phyloP scores from a whole-genome alignment of 345 rosid genomes.

The Gynandropsis gynandra region DNA sequence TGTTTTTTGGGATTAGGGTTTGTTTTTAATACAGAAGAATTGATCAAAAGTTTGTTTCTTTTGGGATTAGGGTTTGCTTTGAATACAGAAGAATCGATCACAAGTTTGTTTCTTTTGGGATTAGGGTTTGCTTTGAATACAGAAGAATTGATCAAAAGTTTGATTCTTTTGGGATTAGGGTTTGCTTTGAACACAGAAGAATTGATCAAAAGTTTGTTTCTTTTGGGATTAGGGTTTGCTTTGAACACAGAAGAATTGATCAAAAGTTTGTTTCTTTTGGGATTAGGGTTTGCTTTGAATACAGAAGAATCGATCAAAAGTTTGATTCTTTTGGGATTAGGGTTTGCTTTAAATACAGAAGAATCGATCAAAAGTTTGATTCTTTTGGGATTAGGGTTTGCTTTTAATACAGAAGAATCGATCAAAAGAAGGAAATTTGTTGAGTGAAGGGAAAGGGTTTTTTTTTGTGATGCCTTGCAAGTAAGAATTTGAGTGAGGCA shows the following conservation, averaged over 20 bases:
- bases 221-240: constrained; percentile 4
- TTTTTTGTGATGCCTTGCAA: constrained; percentile 47
- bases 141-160: constrained; percentile 11
- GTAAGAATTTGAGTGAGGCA: constrained; percentile 30
- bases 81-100: not conserved
- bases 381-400: too few species aligned
- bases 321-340: constrained; percentile 9
- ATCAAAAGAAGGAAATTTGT: not conserved
- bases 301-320: constrained; percentile 5
- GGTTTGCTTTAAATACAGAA: too few species aligned
- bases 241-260: constrained; percentile 8
- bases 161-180: too few species aligned
- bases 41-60: not conserved
- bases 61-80: too few species aligned
- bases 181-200: constrained; percentile 12
- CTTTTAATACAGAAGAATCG: constrained; percentile 8
- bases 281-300: too few species aligned
- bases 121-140: constrained; percentile 2
- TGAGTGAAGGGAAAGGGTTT: constrained; percentile 14
- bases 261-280: too few species aligned
- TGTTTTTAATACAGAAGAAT: constrained; percentile 8
- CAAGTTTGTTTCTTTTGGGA: not conserved
- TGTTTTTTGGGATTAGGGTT: too few species aligned
- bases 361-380: too few species aligned
- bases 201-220: not conserved